Conservation (phyloP, 495 filamentous ascomycete species). For the Penicillium pancosmium region DNA sequence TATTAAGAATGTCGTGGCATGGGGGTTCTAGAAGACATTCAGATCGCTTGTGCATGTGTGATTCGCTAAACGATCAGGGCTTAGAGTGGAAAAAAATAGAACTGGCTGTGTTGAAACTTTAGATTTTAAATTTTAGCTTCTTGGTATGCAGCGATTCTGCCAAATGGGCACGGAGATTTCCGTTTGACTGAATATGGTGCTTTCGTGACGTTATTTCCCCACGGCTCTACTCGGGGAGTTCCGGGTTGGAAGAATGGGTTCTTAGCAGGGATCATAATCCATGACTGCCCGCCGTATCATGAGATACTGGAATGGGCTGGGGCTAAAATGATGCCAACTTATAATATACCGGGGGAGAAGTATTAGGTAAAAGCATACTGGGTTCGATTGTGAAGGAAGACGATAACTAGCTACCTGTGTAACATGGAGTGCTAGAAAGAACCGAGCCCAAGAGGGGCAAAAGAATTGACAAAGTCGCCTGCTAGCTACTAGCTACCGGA, state of each 20-base stretch:
- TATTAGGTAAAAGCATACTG: conserved; percentile 8
- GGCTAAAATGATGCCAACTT: no score
- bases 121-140: background rate
- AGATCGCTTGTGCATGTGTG: background rate
- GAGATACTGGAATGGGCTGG: no score
- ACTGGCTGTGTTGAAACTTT: background rate
- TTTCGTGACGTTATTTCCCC: no score
- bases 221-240: no score
- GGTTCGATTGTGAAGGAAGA: conserved; percentile 23
- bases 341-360: background rate
- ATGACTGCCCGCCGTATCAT: no score
- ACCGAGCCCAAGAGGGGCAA: conserved; percentile 20
- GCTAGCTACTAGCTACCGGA: conserved; percentile 11
- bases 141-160: background rate
- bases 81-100: background rate
- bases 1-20: background rate
- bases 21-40: background rate
- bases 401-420: conserved; percentile 18
- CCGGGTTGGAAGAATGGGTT: no score
- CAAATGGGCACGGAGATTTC: background rate
- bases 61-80: background rate
- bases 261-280: no score
- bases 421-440: conserved; percentile 22
- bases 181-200: background rate
- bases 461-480: conserved; percentile 19